phyloP scores from a whole-genome alignment of 768 basidiomycete species.

The Rhodotorula kratochvilovae region DNA sequence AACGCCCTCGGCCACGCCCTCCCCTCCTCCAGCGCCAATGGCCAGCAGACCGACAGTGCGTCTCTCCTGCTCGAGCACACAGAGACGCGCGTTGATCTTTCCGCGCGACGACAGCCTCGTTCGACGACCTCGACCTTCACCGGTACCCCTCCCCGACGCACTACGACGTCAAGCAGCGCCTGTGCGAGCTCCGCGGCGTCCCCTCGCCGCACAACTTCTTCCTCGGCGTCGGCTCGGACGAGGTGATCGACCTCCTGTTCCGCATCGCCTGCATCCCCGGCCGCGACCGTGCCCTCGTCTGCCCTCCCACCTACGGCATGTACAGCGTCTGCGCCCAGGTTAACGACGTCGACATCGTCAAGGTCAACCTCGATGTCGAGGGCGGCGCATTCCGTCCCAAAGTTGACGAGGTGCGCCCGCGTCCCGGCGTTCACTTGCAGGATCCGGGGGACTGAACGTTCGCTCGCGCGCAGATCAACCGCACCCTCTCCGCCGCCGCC shows the following conservation, averaged over 20 bases:
- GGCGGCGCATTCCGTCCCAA: constrained; percentile 74
- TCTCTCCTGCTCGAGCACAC: neutral
- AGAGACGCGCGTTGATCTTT: neutral
- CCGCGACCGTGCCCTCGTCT: constrained; percentile 67
- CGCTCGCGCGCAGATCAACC: constrained; percentile 59
- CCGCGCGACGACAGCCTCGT: constrained; percentile 1
- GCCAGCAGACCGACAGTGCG: neutral
- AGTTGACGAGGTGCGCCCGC: constrained; percentile 60
- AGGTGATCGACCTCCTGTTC: constrained; percentile 90
- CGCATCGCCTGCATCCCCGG: constrained; percentile 77
- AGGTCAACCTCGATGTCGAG: constrained; percentile 71
- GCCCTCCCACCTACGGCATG: constrained; percentile 96
- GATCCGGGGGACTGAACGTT: neutral
- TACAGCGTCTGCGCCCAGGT: constrained; percentile 90
- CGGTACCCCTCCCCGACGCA: constrained; percentile 93
- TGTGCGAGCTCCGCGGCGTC: constrained; percentile 68
- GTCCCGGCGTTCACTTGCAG: neutral
- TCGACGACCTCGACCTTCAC: constrained; percentile 55
- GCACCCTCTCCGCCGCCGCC: constrained; percentile 54
- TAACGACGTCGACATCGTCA: constrained; percentile 80
- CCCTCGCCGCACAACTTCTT: constrained; percentile 65
- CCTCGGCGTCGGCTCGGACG: constrained; percentile 93
- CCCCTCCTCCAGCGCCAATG: constrained; percentile 45
- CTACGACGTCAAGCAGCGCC: constrained; percentile 66
- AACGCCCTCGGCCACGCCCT: constrained; percentile 88